Evolutionary conservation across 2,329 filamentous ascomycete species (phyloP).

Genomic region (Calonectria henricotiae): DNA sequence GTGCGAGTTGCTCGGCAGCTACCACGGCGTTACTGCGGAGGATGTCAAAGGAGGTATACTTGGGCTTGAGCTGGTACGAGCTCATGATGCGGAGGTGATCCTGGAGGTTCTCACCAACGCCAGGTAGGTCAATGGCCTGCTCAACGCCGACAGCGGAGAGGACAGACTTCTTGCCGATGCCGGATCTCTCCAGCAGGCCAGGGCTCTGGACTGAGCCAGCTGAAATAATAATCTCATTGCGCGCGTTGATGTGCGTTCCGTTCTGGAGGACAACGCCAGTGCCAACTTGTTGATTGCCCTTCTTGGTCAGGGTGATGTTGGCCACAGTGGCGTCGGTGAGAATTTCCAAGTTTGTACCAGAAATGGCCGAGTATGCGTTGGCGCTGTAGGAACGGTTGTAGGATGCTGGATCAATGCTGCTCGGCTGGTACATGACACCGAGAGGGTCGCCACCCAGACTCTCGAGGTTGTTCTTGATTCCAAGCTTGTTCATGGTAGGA

Average conservation of each 20-base stretch:
- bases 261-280: conserved; percentile 44
- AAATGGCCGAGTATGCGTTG: conserved; percentile 63
- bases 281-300: conserved; percentile 46
- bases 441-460: conserved; percentile 65
- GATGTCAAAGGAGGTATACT: conserved; percentile 40
- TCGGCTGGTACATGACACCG: conserved; percentile 67
- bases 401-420: conserved; percentile 62
- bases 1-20: conserved; percentile 42
- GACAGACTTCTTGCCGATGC: conserved; percentile 31
- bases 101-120: conserved; percentile 47
- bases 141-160: conserved; percentile 33
- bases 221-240: conserved; percentile 37
- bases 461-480: conserved; percentile 58
- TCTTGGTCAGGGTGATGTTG: conserved; percentile 39
- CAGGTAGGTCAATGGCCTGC: conserved; percentile 32
- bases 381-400: conserved; percentile 67
- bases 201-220: conserved; percentile 39
- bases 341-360: conserved; percentile 59
- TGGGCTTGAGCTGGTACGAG: conserved; percentile 54
- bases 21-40: conserved; percentile 44
- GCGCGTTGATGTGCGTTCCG: conserved; percentile 39
- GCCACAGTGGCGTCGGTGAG: conserved; percentile 45
- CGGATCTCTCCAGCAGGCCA: conserved; percentile 36
- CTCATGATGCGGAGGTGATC: conserved; percentile 57
- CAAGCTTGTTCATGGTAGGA: conserved; percentile 62